These are phyloP conservation scores for Anethum foeniculum DNA, from an alignment of 140 eudicot genomes.

Conservation along the genomic window DNA sequence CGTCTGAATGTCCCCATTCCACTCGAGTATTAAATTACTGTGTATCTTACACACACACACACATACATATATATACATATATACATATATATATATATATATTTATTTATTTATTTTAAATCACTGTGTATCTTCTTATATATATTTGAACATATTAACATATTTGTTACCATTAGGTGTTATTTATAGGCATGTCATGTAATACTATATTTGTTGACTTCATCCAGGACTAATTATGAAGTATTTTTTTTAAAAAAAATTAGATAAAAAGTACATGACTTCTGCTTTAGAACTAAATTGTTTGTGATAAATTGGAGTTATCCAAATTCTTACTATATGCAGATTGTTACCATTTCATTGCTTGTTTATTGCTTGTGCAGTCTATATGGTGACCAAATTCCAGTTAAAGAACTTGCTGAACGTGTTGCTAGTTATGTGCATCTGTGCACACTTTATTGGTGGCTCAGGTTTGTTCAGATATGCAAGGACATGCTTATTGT, in stretches of 20 bases:
- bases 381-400: conserved; percentile 82
- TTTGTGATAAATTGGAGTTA: neutral
- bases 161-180: neutral
- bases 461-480: conserved; percentile 72
- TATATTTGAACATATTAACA: neutral
- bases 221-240: neutral
- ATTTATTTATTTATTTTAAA: too few relatives aligned
- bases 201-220: neutral
- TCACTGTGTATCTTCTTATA: neutral
- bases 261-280: neutral
- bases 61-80: too few relatives aligned
- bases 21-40: neutral
- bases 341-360: neutral
- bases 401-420: conserved; percentile 91
- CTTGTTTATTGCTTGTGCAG: neutral
- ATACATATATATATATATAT: too few relatives aligned
- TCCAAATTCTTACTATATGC: neutral
- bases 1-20: neutral
- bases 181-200: neutral
- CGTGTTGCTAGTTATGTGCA: conserved; percentile 99
- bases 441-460: conserved; percentile 91
- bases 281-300: neutral
- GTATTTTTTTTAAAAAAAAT: neutral
- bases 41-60: too few relatives aligned
- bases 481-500: neutral